phyloP scores from a whole-genome alignment of 495 filamentous ascomycete species.

The Talaromyces thailandensis region DNA sequence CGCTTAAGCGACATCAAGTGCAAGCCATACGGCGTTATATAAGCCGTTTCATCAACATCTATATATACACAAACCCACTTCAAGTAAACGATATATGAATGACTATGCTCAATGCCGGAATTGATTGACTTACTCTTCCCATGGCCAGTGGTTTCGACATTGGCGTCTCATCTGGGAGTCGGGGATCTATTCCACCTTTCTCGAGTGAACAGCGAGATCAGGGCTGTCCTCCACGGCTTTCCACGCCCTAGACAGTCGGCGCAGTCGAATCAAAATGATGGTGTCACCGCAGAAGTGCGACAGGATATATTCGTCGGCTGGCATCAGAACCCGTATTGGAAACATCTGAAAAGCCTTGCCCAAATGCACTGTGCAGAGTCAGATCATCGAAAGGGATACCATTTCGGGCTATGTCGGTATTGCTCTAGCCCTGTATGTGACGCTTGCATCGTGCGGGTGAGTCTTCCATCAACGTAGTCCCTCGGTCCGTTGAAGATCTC shows the following conservation, averaged over 20 bases:
- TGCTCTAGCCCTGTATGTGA: constrained; percentile 21
- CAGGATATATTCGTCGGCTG: constrained; percentile 9
- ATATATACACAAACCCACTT: not conserved
- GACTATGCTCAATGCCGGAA: constrained; percentile 9
- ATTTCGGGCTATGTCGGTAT: constrained; percentile 11
- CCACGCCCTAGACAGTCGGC: not conserved
- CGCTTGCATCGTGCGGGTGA: constrained; percentile 15
- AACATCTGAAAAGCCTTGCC: constrained; percentile 13
- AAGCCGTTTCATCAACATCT: not conserved
- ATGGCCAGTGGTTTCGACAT: constrained; percentile 12
- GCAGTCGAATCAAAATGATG: not conserved
- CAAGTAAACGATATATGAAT: not conserved
- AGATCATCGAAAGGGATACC: constrained; percentile 11
- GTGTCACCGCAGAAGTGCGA: not conserved
- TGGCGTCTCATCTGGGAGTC: constrained; percentile 11
- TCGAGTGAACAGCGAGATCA: constrained; percentile 10
- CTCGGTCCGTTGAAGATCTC: not conserved
- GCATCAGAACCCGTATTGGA: constrained; percentile 15
- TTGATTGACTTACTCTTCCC: constrained; percentile 12
- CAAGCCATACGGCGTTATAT: not conserved
- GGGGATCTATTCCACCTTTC: constrained; percentile 16
- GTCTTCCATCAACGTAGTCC: not conserved
- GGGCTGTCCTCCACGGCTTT: constrained; percentile 17
- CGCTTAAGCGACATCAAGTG: not conserved
- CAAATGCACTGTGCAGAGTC: constrained; percentile 11